Conservation (phyloP, 371 early-diverging fungal species). For the Saksenaea vasiformis region DNA sequence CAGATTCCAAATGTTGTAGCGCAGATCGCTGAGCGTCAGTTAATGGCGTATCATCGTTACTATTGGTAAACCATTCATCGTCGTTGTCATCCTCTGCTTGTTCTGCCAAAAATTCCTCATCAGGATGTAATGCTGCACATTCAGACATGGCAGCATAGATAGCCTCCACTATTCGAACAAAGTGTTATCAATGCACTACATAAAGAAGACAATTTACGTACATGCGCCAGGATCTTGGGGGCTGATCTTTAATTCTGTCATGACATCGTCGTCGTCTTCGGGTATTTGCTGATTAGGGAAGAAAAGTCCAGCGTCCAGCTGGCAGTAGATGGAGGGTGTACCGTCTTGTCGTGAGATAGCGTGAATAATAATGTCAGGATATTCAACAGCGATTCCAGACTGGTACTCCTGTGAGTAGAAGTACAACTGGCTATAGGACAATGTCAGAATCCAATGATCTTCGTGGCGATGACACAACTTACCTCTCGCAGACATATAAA, state of each 20-base stretch:
- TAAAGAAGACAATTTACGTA: constrained; percentile 35
- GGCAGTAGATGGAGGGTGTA: constrained; percentile 73
- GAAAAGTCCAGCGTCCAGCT: constrained; percentile 56
- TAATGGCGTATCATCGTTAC: constrained; percentile 43
- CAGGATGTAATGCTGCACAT: constrained; percentile 79
- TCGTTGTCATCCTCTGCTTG: constrained; percentile 37
- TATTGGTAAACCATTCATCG: constrained; percentile 47
- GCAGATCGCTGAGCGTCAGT: constrained; percentile 51
- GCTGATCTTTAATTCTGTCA: constrained; percentile 67
- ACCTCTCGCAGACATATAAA: constrained; percentile 47
- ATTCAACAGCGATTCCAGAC: constrained; percentile 68
- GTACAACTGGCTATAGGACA: constrained; percentile 40
- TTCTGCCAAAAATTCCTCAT: constrained; percentile 51
- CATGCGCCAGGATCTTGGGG: constrained; percentile 63
- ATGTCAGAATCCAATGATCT: neutral
- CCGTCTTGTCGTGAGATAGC: constrained; percentile 75
- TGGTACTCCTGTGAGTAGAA: constrained; percentile 49
- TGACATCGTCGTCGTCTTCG: constrained; percentile 57
- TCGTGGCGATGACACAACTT: neutral
- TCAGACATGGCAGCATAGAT: constrained; percentile 74
- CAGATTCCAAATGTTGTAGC: constrained; percentile 42
- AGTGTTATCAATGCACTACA: neutral
- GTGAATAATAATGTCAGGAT: constrained; percentile 78
- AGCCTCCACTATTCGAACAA: constrained; percentile 59
- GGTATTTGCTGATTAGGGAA: constrained; percentile 47